Evolutionary conservation across 2,329 filamentous ascomycete genomes (phyloP).

Genomic region (Aspergillus nomiae): DNA sequence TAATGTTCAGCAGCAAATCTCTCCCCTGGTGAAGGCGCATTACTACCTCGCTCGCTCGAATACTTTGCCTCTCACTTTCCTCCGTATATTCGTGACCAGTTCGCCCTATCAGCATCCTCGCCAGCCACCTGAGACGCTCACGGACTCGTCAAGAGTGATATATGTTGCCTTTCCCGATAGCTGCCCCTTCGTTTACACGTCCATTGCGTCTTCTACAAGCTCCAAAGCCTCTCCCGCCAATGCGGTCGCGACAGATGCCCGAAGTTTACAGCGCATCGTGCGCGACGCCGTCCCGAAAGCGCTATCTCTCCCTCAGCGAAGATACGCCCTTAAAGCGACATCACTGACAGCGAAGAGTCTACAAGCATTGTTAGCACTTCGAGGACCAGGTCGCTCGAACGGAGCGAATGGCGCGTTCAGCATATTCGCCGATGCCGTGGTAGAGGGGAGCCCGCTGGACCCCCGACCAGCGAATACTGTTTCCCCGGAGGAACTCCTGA

Average conservation of each 20-base stretch:
- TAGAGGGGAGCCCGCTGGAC: conserved; percentile 55
- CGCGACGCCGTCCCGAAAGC: conserved; percentile 81
- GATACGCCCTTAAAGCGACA: conserved; percentile 70
- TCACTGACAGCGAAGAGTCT: conserved; percentile 72
- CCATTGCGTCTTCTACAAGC: conserved; percentile 47
- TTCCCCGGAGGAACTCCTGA: conserved; percentile 32
- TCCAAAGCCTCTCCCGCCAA: conserved; percentile 31
- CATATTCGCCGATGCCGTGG: conserved; percentile 68
- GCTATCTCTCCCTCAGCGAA: conserved; percentile 70
- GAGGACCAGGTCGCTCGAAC: conserved; percentile 70
- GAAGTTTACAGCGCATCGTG: conserved; percentile 65
- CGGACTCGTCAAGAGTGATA: conserved; percentile 70
- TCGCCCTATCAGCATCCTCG: conserved; percentile 70
- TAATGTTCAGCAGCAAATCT: conserved; percentile 71
- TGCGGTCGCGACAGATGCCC: conserved; percentile 7
- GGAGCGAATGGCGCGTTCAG: conserved; percentile 76
- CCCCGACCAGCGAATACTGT: conserved; percentile 43
- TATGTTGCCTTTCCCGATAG: conserved; percentile 83
- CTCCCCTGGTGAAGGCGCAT: conserved; percentile 80
- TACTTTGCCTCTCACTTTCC: conserved; percentile 64
- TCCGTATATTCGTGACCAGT: conserved; percentile 79
- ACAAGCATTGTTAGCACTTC: conserved; percentile 66
- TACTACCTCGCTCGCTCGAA: conserved; percentile 76
- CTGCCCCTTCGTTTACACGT: conserved; percentile 72
- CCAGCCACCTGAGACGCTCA: conserved; percentile 40